phyloP scores from a whole-genome alignment of 2,329 filamentous ascomycete species.

The Keithomyces neogunnii region DNA sequence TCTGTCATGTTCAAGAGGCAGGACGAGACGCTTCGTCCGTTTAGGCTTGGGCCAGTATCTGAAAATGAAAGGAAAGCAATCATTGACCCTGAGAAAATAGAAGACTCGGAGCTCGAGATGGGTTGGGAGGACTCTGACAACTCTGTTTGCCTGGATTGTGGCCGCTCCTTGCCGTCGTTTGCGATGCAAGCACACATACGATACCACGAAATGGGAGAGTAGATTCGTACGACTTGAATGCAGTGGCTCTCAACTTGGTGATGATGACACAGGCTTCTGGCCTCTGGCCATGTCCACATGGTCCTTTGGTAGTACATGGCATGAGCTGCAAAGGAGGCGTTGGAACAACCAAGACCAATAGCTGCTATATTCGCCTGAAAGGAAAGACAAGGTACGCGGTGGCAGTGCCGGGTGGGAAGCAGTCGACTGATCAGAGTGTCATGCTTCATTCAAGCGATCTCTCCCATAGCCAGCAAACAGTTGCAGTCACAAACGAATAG shows the following conservation, averaged over 20 bases:
- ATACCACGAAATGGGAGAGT: slow-evolving; percentile 24
- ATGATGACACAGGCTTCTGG: not conserved
- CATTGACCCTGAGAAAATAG: slow-evolving; percentile 14
- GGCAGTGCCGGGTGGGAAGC: not conserved
- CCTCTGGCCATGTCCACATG: not conserved
- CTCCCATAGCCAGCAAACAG: not conserved
- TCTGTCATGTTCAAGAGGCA: slow-evolving; percentile 73
- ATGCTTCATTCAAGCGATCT: not conserved
- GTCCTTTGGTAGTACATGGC: slow-evolving; percentile 2
- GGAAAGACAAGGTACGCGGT: not conserved
- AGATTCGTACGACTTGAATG: not conserved
- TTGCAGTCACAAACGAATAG: not conserved
- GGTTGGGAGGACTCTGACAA: slow-evolving; percentile 24
- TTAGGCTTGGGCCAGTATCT: slow-evolving; percentile 40
- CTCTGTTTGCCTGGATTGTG: slow-evolving; percentile 37
- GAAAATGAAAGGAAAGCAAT: slow-evolving; percentile 14
- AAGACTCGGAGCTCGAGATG: slow-evolving; percentile 12
- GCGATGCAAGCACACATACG: slow-evolving; percentile 46
- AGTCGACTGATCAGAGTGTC: not conserved
- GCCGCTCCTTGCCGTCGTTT: slow-evolving; percentile 45
- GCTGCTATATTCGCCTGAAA: not conserved
- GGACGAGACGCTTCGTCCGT: slow-evolving; percentile 59
- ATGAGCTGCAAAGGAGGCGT: not conserved
- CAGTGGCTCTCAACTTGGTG: not conserved
- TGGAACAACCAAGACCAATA: not conserved